phyloP scores from a whole-genome alignment of 495 filamentous ascomycete species.

The Penicillium cataractarum region DNA sequence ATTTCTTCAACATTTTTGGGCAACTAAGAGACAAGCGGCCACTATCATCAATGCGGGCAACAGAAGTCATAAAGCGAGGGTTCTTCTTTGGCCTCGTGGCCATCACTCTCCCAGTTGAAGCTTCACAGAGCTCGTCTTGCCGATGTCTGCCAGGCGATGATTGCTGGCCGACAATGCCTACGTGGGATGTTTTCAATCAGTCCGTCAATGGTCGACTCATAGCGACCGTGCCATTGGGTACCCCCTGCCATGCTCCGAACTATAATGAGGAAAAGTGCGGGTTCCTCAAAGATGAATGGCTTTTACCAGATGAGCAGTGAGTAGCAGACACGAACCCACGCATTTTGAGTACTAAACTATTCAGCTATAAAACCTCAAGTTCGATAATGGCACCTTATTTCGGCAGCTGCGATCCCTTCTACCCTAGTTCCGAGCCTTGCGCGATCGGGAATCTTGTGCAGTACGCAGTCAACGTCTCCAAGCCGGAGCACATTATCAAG shows the following conservation, averaged over 20 bases:
- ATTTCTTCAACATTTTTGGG: background rate
- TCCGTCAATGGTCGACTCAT: slow-evolving; percentile 49
- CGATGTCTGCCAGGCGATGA: slow-evolving; percentile 43
- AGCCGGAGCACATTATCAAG: slow-evolving; percentile 33
- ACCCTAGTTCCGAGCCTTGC: slow-evolving; percentile 53
- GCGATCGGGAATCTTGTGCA: slow-evolving; percentile 59
- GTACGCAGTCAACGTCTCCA: slow-evolving; percentile 51
- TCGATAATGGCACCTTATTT: slow-evolving; percentile 49
- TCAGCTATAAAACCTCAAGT: slow-evolving; percentile 40
- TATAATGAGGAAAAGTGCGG: slow-evolving; percentile 39
- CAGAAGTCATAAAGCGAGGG: background rate
- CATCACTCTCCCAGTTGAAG: background rate
- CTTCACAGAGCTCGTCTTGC: slow-evolving; percentile 17
- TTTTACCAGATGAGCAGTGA: slow-evolving; percentile 37
- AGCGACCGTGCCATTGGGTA: slow-evolving; percentile 46
- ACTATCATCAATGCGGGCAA: background rate
- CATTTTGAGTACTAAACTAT: background rate
- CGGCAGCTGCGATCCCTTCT: slow-evolving; percentile 60
- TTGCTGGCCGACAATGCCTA: slow-evolving; percentile 47
- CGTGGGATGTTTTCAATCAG: slow-evolving; percentile 50
- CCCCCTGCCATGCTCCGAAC: slow-evolving; percentile 48
- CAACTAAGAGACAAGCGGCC: background rate
- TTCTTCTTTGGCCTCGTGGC: background rate
- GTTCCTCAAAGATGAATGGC: slow-evolving; percentile 31
- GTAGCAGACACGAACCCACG: background rate